Base-by-base conservation (phyloP, 1,284 basidiomycete genomes). In the Mycosarcoma mackinlayi region DNA sequence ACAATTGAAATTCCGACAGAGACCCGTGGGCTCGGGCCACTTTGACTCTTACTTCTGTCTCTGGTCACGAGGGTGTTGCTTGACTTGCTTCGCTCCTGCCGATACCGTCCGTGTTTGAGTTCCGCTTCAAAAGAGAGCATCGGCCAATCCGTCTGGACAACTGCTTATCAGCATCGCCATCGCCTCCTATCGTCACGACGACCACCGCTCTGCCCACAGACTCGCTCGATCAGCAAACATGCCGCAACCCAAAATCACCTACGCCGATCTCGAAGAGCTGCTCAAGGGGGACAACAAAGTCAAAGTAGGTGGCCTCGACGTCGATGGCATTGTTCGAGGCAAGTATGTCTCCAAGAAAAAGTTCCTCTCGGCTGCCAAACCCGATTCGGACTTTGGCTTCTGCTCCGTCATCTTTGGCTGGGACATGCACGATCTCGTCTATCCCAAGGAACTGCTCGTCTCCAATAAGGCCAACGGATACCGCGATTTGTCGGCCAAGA, bases 331-430 rank as follows among this genome's bases (percentile, higher is more conserved):
- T 18, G 86, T 97, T 14, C 87, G 94, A 44, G 94, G 94, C 44
- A 98, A 97, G 84, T 91, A 91, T 83, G 93, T 96, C 91, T 92
- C 91, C 27, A 96, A 92, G 84, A 87, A 89, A 52, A 98, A 98
- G 84, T 96, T 98, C 80, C 82, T 98, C 27, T 90, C 89, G 45
- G 90, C 91, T 0, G 91, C 87, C n/a, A 88, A 90, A 59, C 88
- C 89, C 3, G 88, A 90, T 58, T 92, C 92, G 35, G 71, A 58
- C 52, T 76, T 76, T 63, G 76, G 62, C 37, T 76, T 68, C 42
- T 74, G 61, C 39, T 77, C 57, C 37, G 75, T 73, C 63, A 76
- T 65, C 75, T 76, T 76, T 52, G 64, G 67, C 6, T 78, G 72
- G 61, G 62, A 67, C 47, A 66, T 64, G 52, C 58, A 72, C 53